phyloP scores from a whole-genome alignment of 2,329 filamentous ascomycete species.

The Pseudogymnoascus sp. region DNA sequence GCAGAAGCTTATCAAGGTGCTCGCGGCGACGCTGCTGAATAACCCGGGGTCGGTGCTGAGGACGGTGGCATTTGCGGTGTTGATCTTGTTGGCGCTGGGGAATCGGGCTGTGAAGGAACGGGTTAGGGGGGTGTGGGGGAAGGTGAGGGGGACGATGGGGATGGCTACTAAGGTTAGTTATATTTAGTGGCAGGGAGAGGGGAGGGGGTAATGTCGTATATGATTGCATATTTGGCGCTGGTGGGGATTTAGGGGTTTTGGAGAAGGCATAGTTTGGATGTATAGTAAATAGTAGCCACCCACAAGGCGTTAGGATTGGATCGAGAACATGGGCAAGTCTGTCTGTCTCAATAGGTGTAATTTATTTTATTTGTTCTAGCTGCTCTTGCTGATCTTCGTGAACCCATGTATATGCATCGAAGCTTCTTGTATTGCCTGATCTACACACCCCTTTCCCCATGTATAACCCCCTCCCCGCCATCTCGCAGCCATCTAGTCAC shows the following conservation, averaged over 20 bases:
- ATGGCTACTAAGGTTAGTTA: conserved; percentile 99
- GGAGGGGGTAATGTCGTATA: neutral
- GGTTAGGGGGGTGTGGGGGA: conserved; percentile 68
- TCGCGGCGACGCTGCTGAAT: conserved; percentile 42
- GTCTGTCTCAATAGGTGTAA: neutral
- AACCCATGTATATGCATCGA: neutral
- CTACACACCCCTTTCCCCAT: neutral
- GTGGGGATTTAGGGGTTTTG: neutral
- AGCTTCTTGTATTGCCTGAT: neutral
- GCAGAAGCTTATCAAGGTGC: conserved; percentile 40
- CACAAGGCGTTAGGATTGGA: neutral
- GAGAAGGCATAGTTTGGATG: neutral
- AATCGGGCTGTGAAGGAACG: conserved; percentile 67
- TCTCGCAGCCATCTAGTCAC: neutral
- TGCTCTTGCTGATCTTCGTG: neutral
- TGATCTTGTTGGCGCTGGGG: conserved; percentile 68
- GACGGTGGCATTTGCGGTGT: conserved; percentile 69
- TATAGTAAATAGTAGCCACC: conserved; percentile 6
- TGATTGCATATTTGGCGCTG: neutral
- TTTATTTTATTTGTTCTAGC: neutral
- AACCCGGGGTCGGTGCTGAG: conserved; percentile 50
- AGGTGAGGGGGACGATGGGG: conserved; percentile 73
- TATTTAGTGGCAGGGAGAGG: conserved; percentile 49
- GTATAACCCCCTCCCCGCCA: neutral
- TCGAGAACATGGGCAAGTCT: neutral